These are phyloP conservation scores for Neckera pumila DNA, from an alignment of 225 moss, liverwort and hornwort species.

Conservation along the genomic window DNA sequence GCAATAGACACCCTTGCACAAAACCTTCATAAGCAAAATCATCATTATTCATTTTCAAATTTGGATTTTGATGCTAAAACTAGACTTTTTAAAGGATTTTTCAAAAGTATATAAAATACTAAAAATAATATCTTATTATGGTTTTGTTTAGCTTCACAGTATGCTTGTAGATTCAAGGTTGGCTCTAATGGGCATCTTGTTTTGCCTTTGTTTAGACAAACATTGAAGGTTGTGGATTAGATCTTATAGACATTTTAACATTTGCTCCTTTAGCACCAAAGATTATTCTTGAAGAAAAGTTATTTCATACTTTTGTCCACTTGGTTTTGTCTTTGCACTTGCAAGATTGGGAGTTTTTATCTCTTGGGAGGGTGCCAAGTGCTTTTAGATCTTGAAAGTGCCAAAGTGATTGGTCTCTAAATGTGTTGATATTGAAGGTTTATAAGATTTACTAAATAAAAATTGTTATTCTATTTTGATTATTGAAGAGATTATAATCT, in stretches of 20 bases:
- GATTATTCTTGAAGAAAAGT: not conserved
- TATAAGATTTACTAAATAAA: not conserved
- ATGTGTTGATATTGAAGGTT: not conserved
- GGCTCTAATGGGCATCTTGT: not conserved
- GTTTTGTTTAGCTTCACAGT: too few species aligned
- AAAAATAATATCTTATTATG: too few species aligned
- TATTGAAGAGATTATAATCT: not conserved
- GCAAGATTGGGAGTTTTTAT: not conserved
- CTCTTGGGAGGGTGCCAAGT: too few species aligned
- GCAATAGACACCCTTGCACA: too few species aligned
- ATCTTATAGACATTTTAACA: not conserved
- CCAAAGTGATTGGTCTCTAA: not conserved
- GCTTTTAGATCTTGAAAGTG: not conserved
- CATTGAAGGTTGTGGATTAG: not conserved
- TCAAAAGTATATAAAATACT: too few species aligned
- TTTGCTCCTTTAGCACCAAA: not conserved
- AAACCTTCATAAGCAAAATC: too few species aligned
- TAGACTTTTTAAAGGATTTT: too few species aligned
- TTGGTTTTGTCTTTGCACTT: not conserved
- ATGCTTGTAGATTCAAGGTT: not conserved
- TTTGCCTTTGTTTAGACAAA: not conserved
- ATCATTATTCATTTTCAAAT: too few species aligned
- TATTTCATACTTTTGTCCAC: not conserved
- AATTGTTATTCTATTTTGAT: not conserved
- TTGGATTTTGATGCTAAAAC: too few species aligned